Conservation (phyloP, 164 flowering plant species). For the Magnolia sinica region DNA sequence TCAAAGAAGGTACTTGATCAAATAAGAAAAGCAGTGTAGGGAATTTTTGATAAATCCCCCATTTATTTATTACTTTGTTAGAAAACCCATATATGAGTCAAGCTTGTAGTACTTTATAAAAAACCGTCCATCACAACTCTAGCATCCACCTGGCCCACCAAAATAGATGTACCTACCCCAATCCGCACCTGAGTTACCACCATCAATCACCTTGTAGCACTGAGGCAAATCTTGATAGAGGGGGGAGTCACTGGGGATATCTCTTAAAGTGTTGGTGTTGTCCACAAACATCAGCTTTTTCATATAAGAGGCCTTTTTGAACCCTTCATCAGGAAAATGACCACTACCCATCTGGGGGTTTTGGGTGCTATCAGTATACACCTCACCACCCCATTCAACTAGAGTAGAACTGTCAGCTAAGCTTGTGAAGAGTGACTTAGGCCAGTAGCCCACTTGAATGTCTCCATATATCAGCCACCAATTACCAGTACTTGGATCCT, state of each 20-base stretch:
- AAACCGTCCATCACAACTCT: too few relatives aligned
- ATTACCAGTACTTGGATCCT: neutral
- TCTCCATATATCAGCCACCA: constrained; percentile 5
- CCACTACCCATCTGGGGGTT: constrained; percentile 6
- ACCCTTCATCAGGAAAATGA: constrained; percentile 4
- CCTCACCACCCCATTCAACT: constrained; percentile 6
- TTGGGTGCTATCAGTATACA: neutral
- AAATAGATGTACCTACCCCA: neutral
- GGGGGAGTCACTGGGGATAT: neutral
- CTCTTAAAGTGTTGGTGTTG: neutral
- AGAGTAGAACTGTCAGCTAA: neutral
- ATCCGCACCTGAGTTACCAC: neutral
- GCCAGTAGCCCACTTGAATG: neutral
- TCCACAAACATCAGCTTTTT: neutral
- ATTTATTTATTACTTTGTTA: too few relatives aligned
- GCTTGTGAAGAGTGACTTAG: neutral
- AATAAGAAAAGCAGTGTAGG: too few relatives aligned
- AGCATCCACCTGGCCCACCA: neutral
- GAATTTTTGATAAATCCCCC: too few relatives aligned
- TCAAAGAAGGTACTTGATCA: too few relatives aligned
- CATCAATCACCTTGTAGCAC: neutral
- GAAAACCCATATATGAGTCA: too few relatives aligned
- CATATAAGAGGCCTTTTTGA: neutral
- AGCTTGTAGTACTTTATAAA: too few relatives aligned
- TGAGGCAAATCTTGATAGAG: neutral